Evolutionary conservation across 352 stramenopile species (phyloP), one percentile per base, ranked within the genome.

Genomic region (Pythium inflatum): DNA sequence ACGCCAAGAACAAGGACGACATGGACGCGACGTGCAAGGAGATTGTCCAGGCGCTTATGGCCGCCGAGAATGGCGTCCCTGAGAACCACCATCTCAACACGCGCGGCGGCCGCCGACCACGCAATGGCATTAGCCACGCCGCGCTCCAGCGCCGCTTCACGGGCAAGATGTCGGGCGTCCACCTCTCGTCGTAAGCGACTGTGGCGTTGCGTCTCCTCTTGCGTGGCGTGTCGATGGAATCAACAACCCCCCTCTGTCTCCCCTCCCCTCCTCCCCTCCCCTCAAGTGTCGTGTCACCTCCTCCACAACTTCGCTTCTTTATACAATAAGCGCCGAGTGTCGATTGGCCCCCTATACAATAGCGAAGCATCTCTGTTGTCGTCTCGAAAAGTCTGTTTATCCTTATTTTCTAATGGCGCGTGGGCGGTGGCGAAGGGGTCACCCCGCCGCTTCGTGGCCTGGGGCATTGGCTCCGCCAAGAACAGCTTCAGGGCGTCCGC

Each of bases 91-190:
- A 74, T 46, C 65, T 92, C 45, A 92, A 91, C 73, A 83, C 81
- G 30, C 58, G 82, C 46, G 87, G 87, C 27, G 83, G 85, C 50
- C 76, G 77, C n/a, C 80, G 87, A 8, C 70, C 62, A 1, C 85
- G 85, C 56, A 83, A 85, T 24, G 84, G 84, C 6, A 78, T 92
- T 61, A 92, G 83, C 64, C 87, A 92, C 68, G 87, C 87, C 24
- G 82, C 84, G 20, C 75, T 94, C 20, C 87, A 94, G 70, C 80
- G 87, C 28, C 87, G 84, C 65, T 91, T 88, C 76, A 94, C 87
- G 46, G 87, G 87, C 80, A 92, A 92, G 73, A 92, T 92, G 87
- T 92, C 87, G 30, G 87, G 87, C 48, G 78, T n/a, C n/a, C n/a
- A n/a, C n/a, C n/a, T n/a, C n/a, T n/a, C n/a, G n/a, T n/a, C n/a